These are phyloP conservation scores for Pseudogymnoascus sp. DNA, from an alignment of 2,329 filamentous ascomycete species.

Conservation along the genomic window DNA sequence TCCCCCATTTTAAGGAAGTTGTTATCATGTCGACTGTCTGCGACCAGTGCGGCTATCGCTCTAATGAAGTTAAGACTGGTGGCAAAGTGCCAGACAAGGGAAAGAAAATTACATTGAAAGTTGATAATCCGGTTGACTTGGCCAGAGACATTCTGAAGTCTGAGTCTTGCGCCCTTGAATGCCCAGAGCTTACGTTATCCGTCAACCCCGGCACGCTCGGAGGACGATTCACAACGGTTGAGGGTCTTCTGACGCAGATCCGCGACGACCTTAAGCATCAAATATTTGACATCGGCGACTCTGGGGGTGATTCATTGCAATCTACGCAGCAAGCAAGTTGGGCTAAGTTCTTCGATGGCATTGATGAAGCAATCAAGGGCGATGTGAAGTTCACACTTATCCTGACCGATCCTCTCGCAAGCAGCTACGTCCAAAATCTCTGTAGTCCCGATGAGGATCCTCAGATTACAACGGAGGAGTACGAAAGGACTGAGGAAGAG, in stretches of 20 bases:
- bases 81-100: constrained; percentile 84
- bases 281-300: constrained; percentile 70
- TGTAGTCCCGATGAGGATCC: constrained; percentile 69
- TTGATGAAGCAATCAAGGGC: constrained; percentile 73
- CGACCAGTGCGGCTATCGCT: constrained; percentile 85
- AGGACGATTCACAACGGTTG: constrained; percentile 92
- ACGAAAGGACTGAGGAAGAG: constrained; percentile 82
- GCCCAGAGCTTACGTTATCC: constrained; percentile 76
- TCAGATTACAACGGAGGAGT: constrained; percentile 74
- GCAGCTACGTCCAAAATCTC: constrained; percentile 89
- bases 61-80: constrained; percentile 96
- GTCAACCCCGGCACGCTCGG: constrained; percentile 93
- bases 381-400: constrained; percentile 75
- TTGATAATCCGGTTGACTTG: constrained; percentile 65
- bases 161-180: constrained; percentile 81
- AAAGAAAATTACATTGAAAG: constrained; percentile 70
- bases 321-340: constrained; percentile 62
- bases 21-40: constrained; percentile 93
- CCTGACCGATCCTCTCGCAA: constrained; percentile 80
- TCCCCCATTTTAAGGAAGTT: constrained; percentile 96
- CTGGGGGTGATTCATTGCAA: constrained; percentile 73
- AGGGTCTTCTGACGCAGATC: constrained; percentile 87
- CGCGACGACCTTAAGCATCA: constrained; percentile 80
- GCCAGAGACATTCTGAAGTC: constrained; percentile 92
- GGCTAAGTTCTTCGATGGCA: constrained; percentile 70